Base-by-base conservation (phyloP, 345 rosid species). In the Syzygium oleosum region DNA sequence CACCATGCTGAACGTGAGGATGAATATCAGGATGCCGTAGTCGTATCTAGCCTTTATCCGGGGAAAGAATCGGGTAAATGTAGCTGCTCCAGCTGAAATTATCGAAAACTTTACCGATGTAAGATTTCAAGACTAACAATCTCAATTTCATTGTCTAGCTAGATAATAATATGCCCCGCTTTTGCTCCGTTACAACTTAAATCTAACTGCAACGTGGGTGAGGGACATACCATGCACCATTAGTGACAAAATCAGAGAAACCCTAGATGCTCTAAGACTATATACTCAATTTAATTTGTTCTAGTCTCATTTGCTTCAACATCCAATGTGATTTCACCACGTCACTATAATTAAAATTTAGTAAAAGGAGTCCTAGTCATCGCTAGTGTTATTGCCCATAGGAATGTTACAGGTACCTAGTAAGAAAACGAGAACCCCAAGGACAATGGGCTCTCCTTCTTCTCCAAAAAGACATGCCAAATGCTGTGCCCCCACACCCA, bases 41-140 rank as follows among this genome's bases (percentile, higher is more conserved):
- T 97, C 99, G 61, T 96, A 97, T 91, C 97, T 96, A 61, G 94
- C 94, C 92, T 94, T 97, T 34, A 97, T 89, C 87, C 34, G 73
- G 16, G 99, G 99, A 41, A 94, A 91, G 89, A 96, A 97, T 65
- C 99, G 90, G 1, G 91, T 85, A 85, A 95, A 97, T 56, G 99
- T 95, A 31, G 95, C 92, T 53, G 91, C 91, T 46, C 94, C 92
- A 90, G 93, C 97, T 95, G 92, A 87, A 89, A 52, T 52, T 73
- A 5, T 34, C 25, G 80, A 73, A 17, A 19, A 34, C 10, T 34
- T 68, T 1, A 73, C 80, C 25, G 38, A 34, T 34, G 80, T 73
- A 9, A 73, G 80, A 34, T 34, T 34, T 73, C 49, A 73, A 1
- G 2, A 34, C 46, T 19, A 73, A 10, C 80, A 34, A 73, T 73